Percentiles rank a stretch among this genome's conserved stretches.
phyloP scores from a whole-genome alignment of 257 asterid species.

The Jaltomata sinuosa region DNA sequence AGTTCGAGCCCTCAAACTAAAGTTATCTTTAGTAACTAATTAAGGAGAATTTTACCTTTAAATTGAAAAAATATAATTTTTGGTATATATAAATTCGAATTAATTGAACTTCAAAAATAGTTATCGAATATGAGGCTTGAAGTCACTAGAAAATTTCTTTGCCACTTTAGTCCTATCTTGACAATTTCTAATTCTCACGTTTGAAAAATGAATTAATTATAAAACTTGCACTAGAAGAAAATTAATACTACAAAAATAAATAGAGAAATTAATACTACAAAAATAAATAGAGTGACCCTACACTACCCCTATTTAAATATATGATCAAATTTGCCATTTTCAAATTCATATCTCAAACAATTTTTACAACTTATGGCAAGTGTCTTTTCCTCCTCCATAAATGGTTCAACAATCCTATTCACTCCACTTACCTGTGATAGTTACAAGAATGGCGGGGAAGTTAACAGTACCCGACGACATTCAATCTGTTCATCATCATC shows the following conservation, averaged over 20 bases:
- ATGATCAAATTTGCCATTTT: background rate
- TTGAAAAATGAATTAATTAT: background rate
- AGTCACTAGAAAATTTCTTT: background rate
- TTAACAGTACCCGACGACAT: too few relatives aligned
- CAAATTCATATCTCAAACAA: background rate
- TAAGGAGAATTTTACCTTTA: too few relatives aligned
- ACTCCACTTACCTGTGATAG: background rate
- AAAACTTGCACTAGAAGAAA: background rate
- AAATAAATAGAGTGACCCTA: too few relatives aligned
- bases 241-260: too few relatives aligned
- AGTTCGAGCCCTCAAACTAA: too few relatives aligned
- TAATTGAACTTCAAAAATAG: too few relatives aligned
- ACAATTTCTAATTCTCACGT: background rate
- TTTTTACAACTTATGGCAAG: constrained; percentile 6
- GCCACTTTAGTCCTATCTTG: background rate
- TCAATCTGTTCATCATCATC: background rate
- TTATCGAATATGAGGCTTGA: too few relatives aligned
- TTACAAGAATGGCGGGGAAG: too few relatives aligned
- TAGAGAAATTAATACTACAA: too few relatives aligned
- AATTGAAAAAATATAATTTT: too few relatives aligned
- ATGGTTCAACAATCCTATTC: background rate
- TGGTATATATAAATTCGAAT: too few relatives aligned
- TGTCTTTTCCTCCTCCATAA: constrained; percentile 16
- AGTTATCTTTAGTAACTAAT: too few relatives aligned
- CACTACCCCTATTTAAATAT: background rate